phyloP scores from a whole-genome alignment of 371 early-diverging fungal genomes.

The Mortierella sp. region DNA sequence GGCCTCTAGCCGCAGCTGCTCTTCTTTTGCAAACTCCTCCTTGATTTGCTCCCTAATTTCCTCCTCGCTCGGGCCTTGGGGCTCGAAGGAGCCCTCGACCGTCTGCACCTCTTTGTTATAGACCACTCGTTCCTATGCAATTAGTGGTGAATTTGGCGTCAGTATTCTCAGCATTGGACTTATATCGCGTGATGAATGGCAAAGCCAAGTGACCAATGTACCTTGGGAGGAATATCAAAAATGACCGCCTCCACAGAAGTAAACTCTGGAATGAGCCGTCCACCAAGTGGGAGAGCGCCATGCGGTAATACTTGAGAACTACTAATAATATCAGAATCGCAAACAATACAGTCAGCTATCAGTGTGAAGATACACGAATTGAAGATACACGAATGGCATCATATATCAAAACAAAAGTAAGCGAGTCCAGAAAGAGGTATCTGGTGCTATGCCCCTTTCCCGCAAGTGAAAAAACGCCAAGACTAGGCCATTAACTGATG shows the following conservation, averaged over 20 bases:
- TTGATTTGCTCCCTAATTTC: slow-evolving; percentile 69
- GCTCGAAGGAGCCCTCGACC: slow-evolving; percentile 68
- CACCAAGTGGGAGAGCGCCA: slow-evolving; percentile 12
- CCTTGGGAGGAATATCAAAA: slow-evolving; percentile 87
- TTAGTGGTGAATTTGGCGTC: background rate
- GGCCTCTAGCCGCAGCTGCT: slow-evolving; percentile 66
- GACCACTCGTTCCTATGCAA: slow-evolving; percentile 79
- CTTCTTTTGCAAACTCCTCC: slow-evolving; percentile 70
- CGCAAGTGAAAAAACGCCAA: no score
- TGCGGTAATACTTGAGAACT: slow-evolving; percentile 22
- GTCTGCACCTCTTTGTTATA: slow-evolving; percentile 95
- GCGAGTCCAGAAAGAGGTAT: no score
- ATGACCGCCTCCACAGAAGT: slow-evolving; percentile 74
- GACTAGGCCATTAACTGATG: background rate
- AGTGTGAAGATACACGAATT: no score
- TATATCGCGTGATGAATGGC: no score
- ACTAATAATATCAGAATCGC: no score
- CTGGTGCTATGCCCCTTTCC: no score
- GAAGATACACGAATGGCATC: no score
- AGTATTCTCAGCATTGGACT: no score
- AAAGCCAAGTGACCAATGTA: no score
- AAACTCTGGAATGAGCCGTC: slow-evolving; percentile 65
- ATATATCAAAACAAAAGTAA: no score
- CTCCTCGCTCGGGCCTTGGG: slow-evolving; percentile 70
- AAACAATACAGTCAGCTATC: no score